A percentile compares a stretch with the other conserved stretches of the same genome.
These are phyloP conservation scores for Iris macrosiphon DNA, from an alignment of 106 monocot genomes.

Conservation along the genomic window DNA sequence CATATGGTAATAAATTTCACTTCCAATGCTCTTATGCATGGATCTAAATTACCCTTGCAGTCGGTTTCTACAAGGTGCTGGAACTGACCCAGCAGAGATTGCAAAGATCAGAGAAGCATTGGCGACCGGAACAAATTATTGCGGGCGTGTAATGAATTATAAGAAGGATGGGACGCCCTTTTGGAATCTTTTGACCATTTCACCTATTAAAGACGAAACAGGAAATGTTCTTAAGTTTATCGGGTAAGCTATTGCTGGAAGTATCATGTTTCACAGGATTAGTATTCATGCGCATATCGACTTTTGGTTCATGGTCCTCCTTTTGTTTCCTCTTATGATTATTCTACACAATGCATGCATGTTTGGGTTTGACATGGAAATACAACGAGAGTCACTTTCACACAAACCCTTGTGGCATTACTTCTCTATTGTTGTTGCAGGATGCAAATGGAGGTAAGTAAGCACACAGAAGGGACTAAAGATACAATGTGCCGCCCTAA, in stretches of 20 bases:
- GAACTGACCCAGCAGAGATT: slow-evolving; percentile 70
- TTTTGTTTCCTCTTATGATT: too few relatives aligned
- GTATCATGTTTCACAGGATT: too few relatives aligned
- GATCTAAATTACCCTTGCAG: slow-evolving; percentile 24
- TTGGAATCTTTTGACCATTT: slow-evolving; percentile 92
- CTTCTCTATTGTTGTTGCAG: slow-evolving; percentile 26
- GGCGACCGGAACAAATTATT: slow-evolving; percentile 55
- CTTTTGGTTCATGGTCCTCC: too few relatives aligned
- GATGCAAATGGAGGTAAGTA: slow-evolving; percentile 98
- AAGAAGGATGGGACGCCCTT: slow-evolving; percentile 97
- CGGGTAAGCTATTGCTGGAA: slow-evolving; percentile 45
- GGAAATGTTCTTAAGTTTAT: slow-evolving; percentile 88
- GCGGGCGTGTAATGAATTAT: slow-evolving; percentile 90
- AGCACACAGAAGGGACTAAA: slow-evolving; percentile 87
- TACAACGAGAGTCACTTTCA: too few relatives aligned
- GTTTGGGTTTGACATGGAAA: too few relatives aligned
- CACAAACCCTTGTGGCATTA: neutral
- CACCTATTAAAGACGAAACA: slow-evolving; percentile 93
- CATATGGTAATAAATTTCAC: too few relatives aligned
- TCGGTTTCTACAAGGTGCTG: slow-evolving; percentile 92
- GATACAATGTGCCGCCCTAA: slow-evolving; percentile 78
- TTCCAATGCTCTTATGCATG: neutral
- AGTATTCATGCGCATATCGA: too few relatives aligned
- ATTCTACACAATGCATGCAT: too few relatives aligned
- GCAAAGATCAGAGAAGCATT: slow-evolving; percentile 72